Base-by-base conservation (phyloP, 2,329 filamentous ascomycete species). In the Talaromyces verruculosus region DNA sequence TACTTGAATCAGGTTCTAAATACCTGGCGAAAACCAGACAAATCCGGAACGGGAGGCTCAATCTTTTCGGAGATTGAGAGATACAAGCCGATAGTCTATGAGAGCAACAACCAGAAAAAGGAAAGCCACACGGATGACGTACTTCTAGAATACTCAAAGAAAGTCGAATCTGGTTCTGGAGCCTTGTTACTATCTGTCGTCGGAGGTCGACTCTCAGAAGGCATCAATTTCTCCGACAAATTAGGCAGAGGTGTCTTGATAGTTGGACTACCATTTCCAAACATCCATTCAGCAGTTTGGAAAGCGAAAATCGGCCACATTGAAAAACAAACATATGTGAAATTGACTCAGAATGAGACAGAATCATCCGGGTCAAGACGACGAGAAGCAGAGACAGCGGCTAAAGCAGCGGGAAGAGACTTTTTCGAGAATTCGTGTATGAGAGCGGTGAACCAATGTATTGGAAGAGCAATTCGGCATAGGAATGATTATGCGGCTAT, bases 361-460 rank as follows among this genome's bases (percentile, higher is more conserved):
- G 53, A 57, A 39, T 22, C 39, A 7, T 22, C 64, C 17, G 30
- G 47, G 37, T 61, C 55, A 17, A 58, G 69, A 61, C 73, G 72
- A 65, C 75, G 71, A 66, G 73, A 45, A 45, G 39, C 53, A 7
- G 53, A 57, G 33, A 57, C 74, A 51, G 74, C 73, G 43, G 80
- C 81, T 7, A 82, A 81, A 58, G 74, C 74, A 19, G 81, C 88
- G 4, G 88, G 90, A 1, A 82, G 89, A 62, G 91, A 94, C 67
- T 96, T 92, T 74, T 96, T 96, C 74, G 93, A 97, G 76, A 98
- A 98, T 75, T 88, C 92, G 0, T 97, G 93, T 76, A 97, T 99
- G 93, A 85, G 95, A 45, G 92, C 93, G 4, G 95, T 99, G 4
- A 99, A 99, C 76, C 95, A 99, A 81, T 95, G 92, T 74, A 93